Evolutionary conservation across 2,329 filamentous ascomycete genomes (phyloP), one percentile per base, ranked within the genome.

Genomic region (Aspergillus glaucus): DNA sequence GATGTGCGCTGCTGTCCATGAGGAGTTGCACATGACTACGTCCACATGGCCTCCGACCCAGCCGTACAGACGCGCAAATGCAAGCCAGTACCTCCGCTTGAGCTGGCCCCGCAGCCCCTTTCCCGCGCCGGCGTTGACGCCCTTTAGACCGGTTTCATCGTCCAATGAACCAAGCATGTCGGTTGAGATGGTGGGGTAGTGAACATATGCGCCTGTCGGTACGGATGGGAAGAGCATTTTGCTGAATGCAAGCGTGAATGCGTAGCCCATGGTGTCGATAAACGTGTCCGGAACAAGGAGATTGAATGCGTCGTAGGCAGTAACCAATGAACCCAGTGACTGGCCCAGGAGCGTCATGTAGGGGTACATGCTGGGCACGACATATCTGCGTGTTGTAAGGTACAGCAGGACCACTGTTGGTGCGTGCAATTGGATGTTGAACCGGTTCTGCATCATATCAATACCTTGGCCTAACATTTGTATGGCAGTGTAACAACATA

Each of bases 211-310:
- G 42, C 82, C 90, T 0, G 90, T 96, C 0, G 92, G 88, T 1
- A 96, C 80, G 32, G 73, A 69, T 0, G 80, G 86, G 64, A 97
- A 97, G 21, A 97, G 76, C 54, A 87, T 79, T 64, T 90, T 93
- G 68, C 79, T 87, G 3, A 96, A 76, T 7, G 88, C 89, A 9
- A 95, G 79, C 0, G 87, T 81, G 65, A 97, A 98, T 22, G 92
- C 90, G 63, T 96, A 98, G 53, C 93, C 93, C 91, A 98, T 96
- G 2, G 93, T 98, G 64, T 98, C 93, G 59, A 98, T 78, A 66
- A 97, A 95, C 46, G 97, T 80, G 66, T 98, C 93, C 0, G 93
- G 93, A 0, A 92, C 87, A 2, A 97, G 78, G 2, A 96, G 80
- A n/a, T 82, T 85, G 66, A 98, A 93, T 9, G 92, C 92, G 62